phyloP scores from a whole-genome alignment of 805 yeast genomes.

The Kazachstania viticola region DNA sequence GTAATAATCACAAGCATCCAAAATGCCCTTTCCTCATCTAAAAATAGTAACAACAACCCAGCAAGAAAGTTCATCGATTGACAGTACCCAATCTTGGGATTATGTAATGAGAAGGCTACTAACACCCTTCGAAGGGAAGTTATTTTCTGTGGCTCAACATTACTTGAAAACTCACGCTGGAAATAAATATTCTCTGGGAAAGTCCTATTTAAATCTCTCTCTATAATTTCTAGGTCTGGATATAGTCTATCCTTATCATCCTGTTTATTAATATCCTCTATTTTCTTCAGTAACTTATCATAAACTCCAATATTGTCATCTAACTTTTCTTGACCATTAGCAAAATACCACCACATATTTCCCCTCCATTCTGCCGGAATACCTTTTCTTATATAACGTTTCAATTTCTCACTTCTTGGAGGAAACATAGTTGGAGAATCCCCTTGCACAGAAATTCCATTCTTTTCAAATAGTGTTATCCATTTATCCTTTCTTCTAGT shows the following conservation, averaged over 20 bases:
- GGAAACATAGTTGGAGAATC: conserved; percentile 61
- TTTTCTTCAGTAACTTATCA: conserved; percentile 50
- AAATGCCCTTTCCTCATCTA: conserved; percentile 83
- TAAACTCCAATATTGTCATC: conserved; percentile 65
- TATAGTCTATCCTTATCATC: conserved; percentile 5
- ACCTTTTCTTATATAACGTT: conserved; percentile 78
- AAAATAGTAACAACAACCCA: conserved; percentile 69
- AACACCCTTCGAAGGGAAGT: conserved; percentile 69
- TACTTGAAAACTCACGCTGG: conserved; percentile 30
- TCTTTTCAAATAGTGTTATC: conserved; percentile 51
- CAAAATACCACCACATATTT: conserved; percentile 91
- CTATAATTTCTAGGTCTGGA: conserved; percentile 78
- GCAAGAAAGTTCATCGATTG: conserved; percentile 90
- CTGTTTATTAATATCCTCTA: conserved; percentile 29
- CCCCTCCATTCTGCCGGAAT: conserved; percentile 98
- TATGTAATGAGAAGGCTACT: conserved; percentile 71
- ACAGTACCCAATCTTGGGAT: conserved; percentile 89
- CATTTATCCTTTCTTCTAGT: conserved; percentile 65
- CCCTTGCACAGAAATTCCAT: conserved; percentile 43
- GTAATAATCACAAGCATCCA: conserved; percentile 95
- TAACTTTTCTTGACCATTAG: conserved; percentile 68
- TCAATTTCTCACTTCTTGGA: conserved; percentile 63
- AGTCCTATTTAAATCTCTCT: conserved; percentile 85
- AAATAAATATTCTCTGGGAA: conserved; percentile 89
- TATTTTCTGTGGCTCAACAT: conserved; percentile 51